phyloP scores from a whole-genome alignment of 169 alveolate species.

The Plasmodium knowlesi region DNA sequence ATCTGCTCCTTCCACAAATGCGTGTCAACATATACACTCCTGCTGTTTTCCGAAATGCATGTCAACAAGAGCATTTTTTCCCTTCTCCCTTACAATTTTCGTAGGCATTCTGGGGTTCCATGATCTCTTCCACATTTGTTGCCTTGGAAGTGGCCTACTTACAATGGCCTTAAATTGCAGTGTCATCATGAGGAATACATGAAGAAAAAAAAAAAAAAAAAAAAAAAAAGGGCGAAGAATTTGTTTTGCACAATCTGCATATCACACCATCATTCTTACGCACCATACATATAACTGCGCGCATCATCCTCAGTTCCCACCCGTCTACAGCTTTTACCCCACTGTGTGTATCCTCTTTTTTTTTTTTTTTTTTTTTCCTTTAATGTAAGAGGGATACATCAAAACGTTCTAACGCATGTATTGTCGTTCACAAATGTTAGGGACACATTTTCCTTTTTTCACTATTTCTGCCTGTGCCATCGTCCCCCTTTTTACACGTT shows the following conservation, averaged over 20 bases:
- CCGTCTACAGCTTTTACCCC: background rate
- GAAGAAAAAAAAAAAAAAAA: background rate
- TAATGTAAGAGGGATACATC: background rate
- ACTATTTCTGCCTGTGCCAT: background rate
- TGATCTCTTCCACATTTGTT: slow-evolving; percentile 83
- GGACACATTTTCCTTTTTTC: background rate
- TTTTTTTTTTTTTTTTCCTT: background rate
- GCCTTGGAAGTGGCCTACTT: slow-evolving; percentile 76
- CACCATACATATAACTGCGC: background rate
- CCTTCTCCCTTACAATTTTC: background rate
- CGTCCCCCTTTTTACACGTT: background rate
- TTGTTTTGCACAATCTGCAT: background rate
- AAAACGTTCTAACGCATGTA: background rate
- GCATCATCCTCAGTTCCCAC: background rate
- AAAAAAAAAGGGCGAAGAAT: no score
- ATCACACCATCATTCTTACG: background rate
- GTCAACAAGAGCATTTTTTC: background rate
- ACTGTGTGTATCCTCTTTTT: background rate
- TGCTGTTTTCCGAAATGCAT: background rate
- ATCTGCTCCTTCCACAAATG: background rate
- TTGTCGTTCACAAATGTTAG: background rate
- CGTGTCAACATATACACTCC: background rate
- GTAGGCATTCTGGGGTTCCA: slow-evolving; percentile 79
- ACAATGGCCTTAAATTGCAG: slow-evolving; percentile 77
- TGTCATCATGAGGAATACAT: slow-evolving; percentile 63